Evolutionary conservation across 345 rosid species (phyloP), one percentile per base, ranked within the genome.

Genomic region (Salix viminalis): DNA sequence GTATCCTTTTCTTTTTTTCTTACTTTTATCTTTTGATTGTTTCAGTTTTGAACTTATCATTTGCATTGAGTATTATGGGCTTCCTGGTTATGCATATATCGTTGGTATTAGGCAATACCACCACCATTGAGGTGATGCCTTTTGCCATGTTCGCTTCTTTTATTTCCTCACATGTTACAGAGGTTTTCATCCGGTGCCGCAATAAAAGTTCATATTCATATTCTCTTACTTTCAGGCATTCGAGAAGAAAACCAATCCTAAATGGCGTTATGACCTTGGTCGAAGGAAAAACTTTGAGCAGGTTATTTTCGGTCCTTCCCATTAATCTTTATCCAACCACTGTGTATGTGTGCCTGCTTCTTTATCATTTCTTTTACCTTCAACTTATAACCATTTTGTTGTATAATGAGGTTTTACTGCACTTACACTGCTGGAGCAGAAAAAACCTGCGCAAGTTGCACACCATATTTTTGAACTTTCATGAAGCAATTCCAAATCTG

Each of bases 21-120:
- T 30, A n/a, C 36, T 67, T 24, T 30, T 37, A 24, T 46, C 39
- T 4, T 79, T 56, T 56, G 48, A 37, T 46, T 42, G 34, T 60
- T 77, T 77, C 80, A 81, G 84, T 81, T 19, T 69, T 81, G 75
- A 81, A 81, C 77, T 69, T 81, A 52, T 76, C 84, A 44, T 81
- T 81, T 72, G 80, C 80, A 52, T 69, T 81, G 75, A 81, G 84
- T 69, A 76, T 81, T 18, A 15, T 81, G 46, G 84, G 84, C 75
- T 81, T 81, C 84, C 80, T 77, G 18, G 69, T 77, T 69, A 77
- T 81, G 84, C 84, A 81, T 75, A 69, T 81, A 61, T 41, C 74
- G 5, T 69, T 81, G 74, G 80, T 81, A 30, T 68, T 76, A 34
- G 75, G 77, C 41, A 81, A 81, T 64, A 81, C 80, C 66, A 77